Base-by-base conservation (phyloP, 139 green algal species). In the Chlorella sp. region DNA sequence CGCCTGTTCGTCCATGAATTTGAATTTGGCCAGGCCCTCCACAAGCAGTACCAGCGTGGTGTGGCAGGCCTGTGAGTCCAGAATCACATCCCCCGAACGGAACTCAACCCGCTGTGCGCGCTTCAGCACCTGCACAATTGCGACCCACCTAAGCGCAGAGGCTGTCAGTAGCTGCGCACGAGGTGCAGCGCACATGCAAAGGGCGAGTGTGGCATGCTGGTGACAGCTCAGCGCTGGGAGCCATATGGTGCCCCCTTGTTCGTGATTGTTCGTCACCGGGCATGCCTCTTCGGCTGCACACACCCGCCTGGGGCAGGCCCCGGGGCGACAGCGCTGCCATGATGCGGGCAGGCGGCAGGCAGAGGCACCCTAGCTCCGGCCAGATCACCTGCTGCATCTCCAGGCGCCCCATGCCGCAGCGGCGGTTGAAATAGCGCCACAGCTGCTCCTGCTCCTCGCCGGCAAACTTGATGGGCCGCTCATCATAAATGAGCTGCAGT, bases 361-460 rank as follows among this genome's bases (percentile, higher is more conserved):
- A n/a, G n/a, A n/a, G n/a, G n/a, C n/a, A n/a, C n/a, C n/a, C n/a
- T n/a, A n/a, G n/a, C n/a, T n/a, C n/a, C n/a, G n/a, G n/a, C n/a
- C n/a, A n/a, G 11, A 15, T 60, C 51, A 60, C 68, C 70, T 78
- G 38, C 38, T 36, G 39, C n/a, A 86, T 70, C 74, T 88, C 83
- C 57, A 88, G 62, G 39, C 70, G 60, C 16, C 36, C 32, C 83
- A 88, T 88, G 30, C 83, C 83, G 26, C 74, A 41, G 57, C 83
- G 32, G 26, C 83, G 83, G 72, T 51, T 34, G 36, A 88, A 79
- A 15, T 80, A 75, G 25, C 70, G 20, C 38, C 75, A 78, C 55
- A 88, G n/a, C 70, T 86, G 75, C 65, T 86, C 74, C 68, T 88
- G 78, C 30, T 88, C 75, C 36, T 88, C 83, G 30, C 20, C 44